Conservation (phyloP, 164 flowering plant genomes). For the Vitis cinerea region DNA sequence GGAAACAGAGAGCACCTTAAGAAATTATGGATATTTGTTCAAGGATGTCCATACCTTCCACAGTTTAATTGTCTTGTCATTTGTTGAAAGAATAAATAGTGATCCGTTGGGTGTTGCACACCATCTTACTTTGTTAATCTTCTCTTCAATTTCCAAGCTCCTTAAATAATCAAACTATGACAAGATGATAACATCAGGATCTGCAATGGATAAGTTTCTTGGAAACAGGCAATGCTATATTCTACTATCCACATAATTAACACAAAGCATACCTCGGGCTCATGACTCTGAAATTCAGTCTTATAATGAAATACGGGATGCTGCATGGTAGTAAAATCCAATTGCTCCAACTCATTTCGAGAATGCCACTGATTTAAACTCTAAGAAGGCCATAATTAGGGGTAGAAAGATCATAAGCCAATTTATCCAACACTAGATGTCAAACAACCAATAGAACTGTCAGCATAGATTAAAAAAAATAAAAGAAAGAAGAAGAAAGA, state of each 20-base stretch:
- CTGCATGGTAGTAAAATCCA: slow-evolving; percentile 31
- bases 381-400: slow-evolving; percentile 22
- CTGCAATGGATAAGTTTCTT: slow-evolving; percentile 2
- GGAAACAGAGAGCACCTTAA: too few relatives aligned
- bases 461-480: slow-evolving; percentile 4
- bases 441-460: slow-evolving; percentile 11
- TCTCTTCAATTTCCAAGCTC: slow-evolving; percentile 86
- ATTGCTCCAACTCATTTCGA: slow-evolving; percentile 49
- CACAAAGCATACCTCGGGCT: slow-evolving; percentile 61
- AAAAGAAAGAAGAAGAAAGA: background rate
- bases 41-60: slow-evolving; percentile 61
- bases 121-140: slow-evolving; percentile 72
- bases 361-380: slow-evolving; percentile 19
- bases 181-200: slow-evolving; percentile 15
- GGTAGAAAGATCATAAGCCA: slow-evolving; percentile 5
- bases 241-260: background rate
- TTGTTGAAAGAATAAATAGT: slow-evolving; percentile 57
- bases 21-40: background rate
- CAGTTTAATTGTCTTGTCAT: slow-evolving; percentile 75
- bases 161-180: slow-evolving; percentile 75
- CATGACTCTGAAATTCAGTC: slow-evolving; percentile 85
- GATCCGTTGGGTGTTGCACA: slow-evolving; percentile 52
- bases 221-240: background rate
- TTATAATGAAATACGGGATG: slow-evolving; percentile 59
- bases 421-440: slow-evolving; percentile 7